Percentiles rank a stretch among this genome's conserved stretches.
Conservation (phyloP, 2,329 filamentous ascomycete genomes). For the Paecilomyces niveus region DNA sequence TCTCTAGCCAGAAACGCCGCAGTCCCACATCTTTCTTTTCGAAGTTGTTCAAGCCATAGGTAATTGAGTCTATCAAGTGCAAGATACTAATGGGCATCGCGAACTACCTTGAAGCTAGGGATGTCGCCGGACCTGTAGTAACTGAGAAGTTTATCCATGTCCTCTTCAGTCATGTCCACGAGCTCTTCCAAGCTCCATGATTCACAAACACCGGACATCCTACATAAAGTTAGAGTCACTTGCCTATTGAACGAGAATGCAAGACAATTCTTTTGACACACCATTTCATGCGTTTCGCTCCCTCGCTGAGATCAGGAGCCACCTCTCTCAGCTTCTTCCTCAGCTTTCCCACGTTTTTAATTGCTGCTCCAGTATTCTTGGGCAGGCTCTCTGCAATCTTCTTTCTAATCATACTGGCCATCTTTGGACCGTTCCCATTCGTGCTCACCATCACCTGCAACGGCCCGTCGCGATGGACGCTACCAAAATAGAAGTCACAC, state of each 20-base stretch:
- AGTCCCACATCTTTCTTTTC: background rate
- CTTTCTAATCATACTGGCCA: constrained; percentile 78
- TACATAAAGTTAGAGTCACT: constrained; percentile 28
- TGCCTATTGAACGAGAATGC: constrained; percentile 1
- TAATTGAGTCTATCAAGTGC: background rate
- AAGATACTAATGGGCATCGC: constrained; percentile 5
- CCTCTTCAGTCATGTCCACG: constrained; percentile 70
- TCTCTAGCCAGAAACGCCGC: background rate
- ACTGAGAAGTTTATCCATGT: constrained; percentile 75
- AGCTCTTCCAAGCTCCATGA: constrained; percentile 78
- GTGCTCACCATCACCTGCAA: constrained; percentile 98
- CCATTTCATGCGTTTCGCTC: constrained; percentile 87
- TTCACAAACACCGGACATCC: constrained; percentile 91
- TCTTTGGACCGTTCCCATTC: constrained; percentile 87
- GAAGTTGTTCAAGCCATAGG: background rate
- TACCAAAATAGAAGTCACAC: constrained; percentile 98
- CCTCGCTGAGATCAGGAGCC: constrained; percentile 65
- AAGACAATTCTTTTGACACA: constrained; percentile 33
- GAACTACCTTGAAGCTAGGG: constrained; percentile 30
- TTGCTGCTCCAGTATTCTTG: constrained; percentile 72
- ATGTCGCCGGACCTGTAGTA: constrained; percentile 53
- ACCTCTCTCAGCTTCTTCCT: constrained; percentile 70
- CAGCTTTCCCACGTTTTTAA: constrained; percentile 74
- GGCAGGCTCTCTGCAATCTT: constrained; percentile 74
- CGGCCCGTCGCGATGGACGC: constrained; percentile 87